These are phyloP conservation scores for Lunularia cruciata DNA, from an alignment of 225 moss, liverwort and hornwort genomes.

Conservation along the genomic window DNA sequence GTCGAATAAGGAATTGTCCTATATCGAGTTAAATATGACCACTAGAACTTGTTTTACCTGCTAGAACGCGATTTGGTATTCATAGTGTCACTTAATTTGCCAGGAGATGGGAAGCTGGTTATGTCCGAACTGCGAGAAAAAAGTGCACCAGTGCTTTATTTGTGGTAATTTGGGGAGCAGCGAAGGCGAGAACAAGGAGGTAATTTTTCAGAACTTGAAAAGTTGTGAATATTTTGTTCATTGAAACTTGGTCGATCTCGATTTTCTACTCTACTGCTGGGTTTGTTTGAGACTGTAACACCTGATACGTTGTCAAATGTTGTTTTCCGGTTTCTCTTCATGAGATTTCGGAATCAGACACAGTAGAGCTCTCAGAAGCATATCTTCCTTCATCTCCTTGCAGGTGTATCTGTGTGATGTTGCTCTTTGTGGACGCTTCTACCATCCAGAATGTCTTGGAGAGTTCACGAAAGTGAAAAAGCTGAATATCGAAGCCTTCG, in stretches of 20 bases:
- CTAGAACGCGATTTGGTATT: background rate
- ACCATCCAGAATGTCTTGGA: constrained; percentile 41
- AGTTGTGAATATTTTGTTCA: no score
- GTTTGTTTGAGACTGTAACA: no score
- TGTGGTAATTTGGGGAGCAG: constrained; percentile 38
- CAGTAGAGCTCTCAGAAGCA: no score
- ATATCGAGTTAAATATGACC: no score
- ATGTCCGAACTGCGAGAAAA: constrained; percentile 31
- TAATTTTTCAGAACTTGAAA: background rate
- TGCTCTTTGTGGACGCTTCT: constrained; percentile 47
- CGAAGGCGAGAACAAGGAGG: constrained; percentile 33
- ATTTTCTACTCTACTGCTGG: no score
- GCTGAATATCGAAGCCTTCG: constrained; percentile 15
- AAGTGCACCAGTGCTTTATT: constrained; percentile 42
- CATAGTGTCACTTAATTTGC: background rate
- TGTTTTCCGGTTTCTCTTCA: no score
- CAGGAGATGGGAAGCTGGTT: constrained; percentile 48
- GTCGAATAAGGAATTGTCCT: no score
- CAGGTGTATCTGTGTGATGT: constrained; percentile 43
- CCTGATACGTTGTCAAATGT: no score
- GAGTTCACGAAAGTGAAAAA: constrained; percentile 18
- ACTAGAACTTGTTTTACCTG: background rate
- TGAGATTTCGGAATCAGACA: no score
- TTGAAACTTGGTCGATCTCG: no score
- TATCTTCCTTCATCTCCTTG: no score